These are phyloP conservation scores for Pyrus hybrid DNA, from an alignment of 331 rosid genomes.

Conservation along the genomic window DNA sequence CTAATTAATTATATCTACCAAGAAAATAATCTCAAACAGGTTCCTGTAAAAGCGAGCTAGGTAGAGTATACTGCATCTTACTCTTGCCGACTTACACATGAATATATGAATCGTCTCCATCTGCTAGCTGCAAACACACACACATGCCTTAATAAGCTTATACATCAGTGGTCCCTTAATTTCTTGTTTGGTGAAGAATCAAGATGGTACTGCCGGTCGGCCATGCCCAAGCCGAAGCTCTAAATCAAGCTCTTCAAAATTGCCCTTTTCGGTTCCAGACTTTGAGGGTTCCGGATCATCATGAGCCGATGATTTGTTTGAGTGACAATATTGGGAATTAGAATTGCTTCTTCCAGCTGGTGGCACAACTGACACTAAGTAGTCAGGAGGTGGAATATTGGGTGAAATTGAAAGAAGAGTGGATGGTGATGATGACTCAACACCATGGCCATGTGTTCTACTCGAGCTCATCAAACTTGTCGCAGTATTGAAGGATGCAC, in stretches of 20 bases:
- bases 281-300: conserved; percentile 15
- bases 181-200: conserved; percentile 1
- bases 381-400: conserved; percentile 21
- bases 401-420: conserved; percentile 57
- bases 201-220: conserved; percentile 35
- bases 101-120: background rate
- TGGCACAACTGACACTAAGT: conserved; percentile 13
- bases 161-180: background rate
- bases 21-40: background rate
- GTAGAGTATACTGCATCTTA: background rate
- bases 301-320: conserved; percentile 19
- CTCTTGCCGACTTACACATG: conserved; percentile 12
- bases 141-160: background rate
- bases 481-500: background rate
- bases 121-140: background rate
- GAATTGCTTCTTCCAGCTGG: background rate
- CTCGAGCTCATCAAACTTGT: background rate
- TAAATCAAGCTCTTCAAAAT: conserved; percentile 68
- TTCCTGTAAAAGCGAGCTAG: background rate
- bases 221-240: conserved; percentile 82
- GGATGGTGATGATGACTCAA: conserved; percentile 22
- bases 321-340: background rate
- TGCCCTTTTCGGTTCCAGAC: conserved; percentile 14
- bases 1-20: background rate
- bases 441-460: background rate